These are phyloP conservation scores for Trichoderma aggressivum DNA, from an alignment of 2,329 filamentous ascomycete genomes.

Conservation along the genomic window DNA sequence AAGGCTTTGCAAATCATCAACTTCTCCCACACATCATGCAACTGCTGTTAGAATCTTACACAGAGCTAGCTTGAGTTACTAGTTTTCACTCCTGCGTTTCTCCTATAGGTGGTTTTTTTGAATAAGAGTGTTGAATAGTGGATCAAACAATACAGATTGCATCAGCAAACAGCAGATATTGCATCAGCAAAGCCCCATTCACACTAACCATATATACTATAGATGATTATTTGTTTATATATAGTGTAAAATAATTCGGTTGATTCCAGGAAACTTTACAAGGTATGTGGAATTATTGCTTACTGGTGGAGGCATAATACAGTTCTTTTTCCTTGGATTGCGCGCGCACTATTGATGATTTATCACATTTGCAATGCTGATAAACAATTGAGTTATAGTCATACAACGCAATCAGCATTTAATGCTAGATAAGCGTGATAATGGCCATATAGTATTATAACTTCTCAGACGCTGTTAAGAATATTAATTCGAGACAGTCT, in stretches of 20 bases:
- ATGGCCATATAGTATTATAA: background rate
- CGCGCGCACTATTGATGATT: too few species aligned
- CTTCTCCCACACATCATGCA: background rate
- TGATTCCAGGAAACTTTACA: background rate
- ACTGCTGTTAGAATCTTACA: background rate
- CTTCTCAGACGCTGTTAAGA: background rate
- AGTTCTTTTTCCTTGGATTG: too few species aligned
- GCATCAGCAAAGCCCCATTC: background rate
- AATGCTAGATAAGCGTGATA: background rate
- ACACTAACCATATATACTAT: background rate
- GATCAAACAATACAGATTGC: background rate
- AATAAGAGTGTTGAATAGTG: background rate
- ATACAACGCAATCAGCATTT: too few species aligned
- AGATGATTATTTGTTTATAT: background rate
- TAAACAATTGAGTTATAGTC: too few species aligned
- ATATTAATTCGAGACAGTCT: background rate
- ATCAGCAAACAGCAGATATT: background rate
- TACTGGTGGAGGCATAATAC: too few species aligned
- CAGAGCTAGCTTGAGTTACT: background rate
- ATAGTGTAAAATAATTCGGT: background rate
- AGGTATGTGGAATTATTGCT: background rate
- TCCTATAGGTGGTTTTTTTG: background rate
- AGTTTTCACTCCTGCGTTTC: background rate
- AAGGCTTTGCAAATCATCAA: background rate
- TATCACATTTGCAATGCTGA: too few species aligned